Conservation (phyloP, 2,329 filamentous ascomycete species). For the Talaromyces islandicus region DNA sequence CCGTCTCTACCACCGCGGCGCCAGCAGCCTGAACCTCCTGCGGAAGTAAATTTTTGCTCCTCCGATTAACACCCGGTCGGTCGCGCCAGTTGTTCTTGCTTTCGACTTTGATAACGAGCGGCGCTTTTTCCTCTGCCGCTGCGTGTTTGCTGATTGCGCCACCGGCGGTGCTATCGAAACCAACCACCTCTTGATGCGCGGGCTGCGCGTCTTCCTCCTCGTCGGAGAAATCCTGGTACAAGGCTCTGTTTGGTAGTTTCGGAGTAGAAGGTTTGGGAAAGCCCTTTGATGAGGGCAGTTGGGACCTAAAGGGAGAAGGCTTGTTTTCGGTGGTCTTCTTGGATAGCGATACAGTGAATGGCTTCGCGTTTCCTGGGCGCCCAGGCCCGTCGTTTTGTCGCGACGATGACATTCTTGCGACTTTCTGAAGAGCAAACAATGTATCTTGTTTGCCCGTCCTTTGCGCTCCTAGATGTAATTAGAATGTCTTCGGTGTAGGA, state of each 20-base stretch:
- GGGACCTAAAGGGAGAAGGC: slow-evolving; percentile 23
- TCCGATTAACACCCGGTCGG: slow-evolving; percentile 41
- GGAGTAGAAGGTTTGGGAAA: slow-evolving; percentile 5
- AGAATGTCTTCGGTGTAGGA: background rate
- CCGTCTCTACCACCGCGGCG: slow-evolving; percentile 39
- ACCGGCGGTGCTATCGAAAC: slow-evolving; percentile 46
- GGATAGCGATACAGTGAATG: slow-evolving; percentile 37
- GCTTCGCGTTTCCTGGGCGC: slow-evolving; percentile 19
- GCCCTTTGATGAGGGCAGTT: background rate
- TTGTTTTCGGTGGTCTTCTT: slow-evolving; percentile 17
- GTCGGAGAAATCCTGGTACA: slow-evolving; percentile 54
- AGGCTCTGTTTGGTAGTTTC: slow-evolving; percentile 24
- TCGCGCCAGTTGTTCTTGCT: slow-evolving; percentile 71
- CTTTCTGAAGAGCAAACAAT: background rate
- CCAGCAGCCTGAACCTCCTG: slow-evolving; percentile 45
- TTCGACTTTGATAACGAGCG: slow-evolving; percentile 73
- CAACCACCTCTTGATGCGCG: slow-evolving; percentile 43
- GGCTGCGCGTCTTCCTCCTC: slow-evolving; percentile 32
- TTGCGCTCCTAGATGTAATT: background rate
- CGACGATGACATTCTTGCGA: background rate
- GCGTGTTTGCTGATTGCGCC: slow-evolving; percentile 35
- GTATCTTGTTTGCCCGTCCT: background rate
- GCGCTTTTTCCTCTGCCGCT: slow-evolving; percentile 44
- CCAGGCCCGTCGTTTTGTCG: background rate
- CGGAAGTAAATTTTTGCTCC: slow-evolving; percentile 55